Percentiles rank a stretch among this genome's conserved stretches.
phyloP scores from a whole-genome alignment of 2,329 filamentous ascomycete genomes.

The Fulvia fulva region DNA sequence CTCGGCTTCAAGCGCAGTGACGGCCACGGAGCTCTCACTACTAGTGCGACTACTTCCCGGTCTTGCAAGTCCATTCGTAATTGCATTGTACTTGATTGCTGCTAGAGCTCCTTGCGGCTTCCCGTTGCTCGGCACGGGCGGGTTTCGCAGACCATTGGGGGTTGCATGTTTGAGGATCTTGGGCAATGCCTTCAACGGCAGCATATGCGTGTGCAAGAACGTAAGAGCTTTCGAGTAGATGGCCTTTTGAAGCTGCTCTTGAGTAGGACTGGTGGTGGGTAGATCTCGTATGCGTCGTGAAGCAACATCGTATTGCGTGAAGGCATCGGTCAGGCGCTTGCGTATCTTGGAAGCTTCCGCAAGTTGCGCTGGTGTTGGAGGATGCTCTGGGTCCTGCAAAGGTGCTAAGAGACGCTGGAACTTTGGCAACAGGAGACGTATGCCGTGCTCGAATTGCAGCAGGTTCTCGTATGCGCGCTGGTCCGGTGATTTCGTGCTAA shows the following conservation, averaged over 20 bases:
- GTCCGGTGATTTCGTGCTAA: conserved; percentile 65
- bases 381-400: conserved; percentile 67
- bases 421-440: conserved; percentile 72
- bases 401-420: conserved; percentile 74
- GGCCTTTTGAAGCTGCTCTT: conserved; percentile 71
- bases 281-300: conserved; percentile 78
- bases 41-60: conserved; percentile 48
- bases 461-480: conserved; percentile 80
- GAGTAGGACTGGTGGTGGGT: conserved; percentile 66
- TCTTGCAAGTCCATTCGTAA: conserved; percentile 40
- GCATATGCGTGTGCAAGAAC: conserved; percentile 86
- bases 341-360: conserved; percentile 83
- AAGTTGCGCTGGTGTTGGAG: conserved; percentile 66
- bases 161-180: conserved; percentile 53
- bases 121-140: conserved; percentile 23
- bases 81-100: conserved; percentile 56
- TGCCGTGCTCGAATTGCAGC: conserved; percentile 81
- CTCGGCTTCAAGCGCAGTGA: conserved; percentile 71
- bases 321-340: conserved; percentile 84
- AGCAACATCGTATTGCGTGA: conserved; percentile 79
- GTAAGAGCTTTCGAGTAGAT: conserved; percentile 77
- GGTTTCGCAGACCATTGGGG: conserved; percentile 41
- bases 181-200: conserved; percentile 63
- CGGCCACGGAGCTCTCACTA: conserved; percentile 38
- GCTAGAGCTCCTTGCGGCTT: conserved; percentile 48